Percentiles rank a stretch among this genome's conserved stretches.
Conservation (phyloP, 768 basidiomycete species). For the Sarcomyxa edulis region DNA sequence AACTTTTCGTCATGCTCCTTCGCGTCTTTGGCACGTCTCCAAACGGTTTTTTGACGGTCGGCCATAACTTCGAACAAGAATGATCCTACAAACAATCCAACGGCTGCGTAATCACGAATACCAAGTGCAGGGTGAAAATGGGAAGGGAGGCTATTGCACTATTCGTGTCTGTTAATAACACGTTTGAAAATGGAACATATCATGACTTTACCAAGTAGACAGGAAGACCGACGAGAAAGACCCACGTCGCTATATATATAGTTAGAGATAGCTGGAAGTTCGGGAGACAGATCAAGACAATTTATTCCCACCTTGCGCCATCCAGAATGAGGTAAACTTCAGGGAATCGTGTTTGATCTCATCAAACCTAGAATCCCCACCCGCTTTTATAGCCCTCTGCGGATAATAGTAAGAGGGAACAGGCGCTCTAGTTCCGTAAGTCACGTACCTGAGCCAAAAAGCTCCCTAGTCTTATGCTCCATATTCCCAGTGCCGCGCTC, state of each 20-base stretch:
- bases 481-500: conserved; percentile 50
- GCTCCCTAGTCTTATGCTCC: conserved; percentile 57
- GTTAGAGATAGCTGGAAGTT: not conserved
- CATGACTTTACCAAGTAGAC: conserved; percentile 44
- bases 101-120: conserved; percentile 45
- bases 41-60: conserved; percentile 59
- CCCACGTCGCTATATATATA: conserved; percentile 49
- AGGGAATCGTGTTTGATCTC: conserved; percentile 35
- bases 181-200: too few relatives aligned
- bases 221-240: conserved; percentile 62
- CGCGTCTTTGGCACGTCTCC: conserved; percentile 52
- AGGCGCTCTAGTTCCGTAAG: not conserved
- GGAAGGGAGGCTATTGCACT: conserved; percentile 50
- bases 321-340: conserved; percentile 55
- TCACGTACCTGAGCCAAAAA: conserved; percentile 49
- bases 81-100: conserved; percentile 50
- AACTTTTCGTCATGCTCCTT: conserved; percentile 70
- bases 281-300: not conserved
- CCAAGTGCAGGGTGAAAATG: conserved; percentile 46
- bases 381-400: conserved; percentile 40
- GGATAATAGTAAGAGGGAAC: not conserved
- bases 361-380: conserved; percentile 64
- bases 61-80: conserved; percentile 60
- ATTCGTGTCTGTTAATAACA: too few relatives aligned
- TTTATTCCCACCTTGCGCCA: conserved; percentile 49